Base-by-base conservation (phyloP, 176 grass and related monocot genomes). In the Tillandsia fasciculata region DNA sequence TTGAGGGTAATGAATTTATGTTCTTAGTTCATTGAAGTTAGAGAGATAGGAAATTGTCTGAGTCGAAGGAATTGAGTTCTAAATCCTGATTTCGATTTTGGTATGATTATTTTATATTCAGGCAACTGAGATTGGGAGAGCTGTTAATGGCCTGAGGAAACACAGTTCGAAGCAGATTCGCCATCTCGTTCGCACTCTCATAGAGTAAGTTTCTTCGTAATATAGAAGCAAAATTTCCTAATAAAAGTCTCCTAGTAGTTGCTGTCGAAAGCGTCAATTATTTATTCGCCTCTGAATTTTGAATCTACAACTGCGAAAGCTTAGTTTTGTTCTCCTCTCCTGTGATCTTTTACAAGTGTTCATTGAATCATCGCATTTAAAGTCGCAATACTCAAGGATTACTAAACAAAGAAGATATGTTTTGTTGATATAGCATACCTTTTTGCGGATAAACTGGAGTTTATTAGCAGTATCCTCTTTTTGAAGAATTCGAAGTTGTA, bases 91-190 rank as follows among this genome's bases (percentile, higher is more conserved):
- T 50, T 61, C 51, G 4, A 49, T 71, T 74, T 78, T 49, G 49
- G 51, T 65, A 24, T 3, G 47, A 76, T 70, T 81, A 76, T 70
- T 81, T 49, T 9, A 57, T 42, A 69, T 8, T 63, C 52, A 91
- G 88, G 84, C 72, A 48, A 91, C 88, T 59, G 78, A 80, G 50
- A 91, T 91, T 68, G 88, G 88, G 28, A 87, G 78, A 29, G 68
- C 78, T 2, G 88, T 87, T 47, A 74, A 61, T 65, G 74, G 72
- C 77, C 78, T 83, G 33, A 59, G 80, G 54, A 90, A 90, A 71
- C 87, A 90, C 77, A 69, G 49, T 66, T 86, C 83, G 2, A 90
- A 86, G 83, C 80, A 73, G 78, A 90, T 90, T 86, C 80, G 83
- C 2, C 79, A 81, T 48, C 87, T 90, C 56, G 80, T 81, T 17